Conservation (phyloP, 805 yeast species). For the Pichia gijzeniarum region DNA sequence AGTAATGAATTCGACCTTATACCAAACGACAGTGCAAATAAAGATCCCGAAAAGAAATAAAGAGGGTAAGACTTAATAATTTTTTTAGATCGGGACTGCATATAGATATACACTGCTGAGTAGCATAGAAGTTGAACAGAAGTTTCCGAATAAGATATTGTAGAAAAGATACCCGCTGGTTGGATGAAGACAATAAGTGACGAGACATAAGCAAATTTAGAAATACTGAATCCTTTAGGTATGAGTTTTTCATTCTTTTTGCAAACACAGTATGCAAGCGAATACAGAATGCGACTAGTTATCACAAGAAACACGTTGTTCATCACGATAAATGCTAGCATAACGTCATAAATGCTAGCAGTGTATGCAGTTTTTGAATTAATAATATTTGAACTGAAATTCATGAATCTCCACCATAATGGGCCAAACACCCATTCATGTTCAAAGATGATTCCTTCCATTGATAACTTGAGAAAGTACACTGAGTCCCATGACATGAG, state of each 20-base stretch:
- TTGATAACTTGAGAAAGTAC: constrained; percentile 57
- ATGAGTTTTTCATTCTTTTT: neutral
- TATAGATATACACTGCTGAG: constrained; percentile 48
- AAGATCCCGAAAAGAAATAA: constrained; percentile 44
- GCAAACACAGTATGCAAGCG: constrained; percentile 34
- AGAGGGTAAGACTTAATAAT: constrained; percentile 3
- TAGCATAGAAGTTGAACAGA: constrained; percentile 56
- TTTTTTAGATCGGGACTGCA: constrained; percentile 19
- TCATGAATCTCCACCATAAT: constrained; percentile 53
- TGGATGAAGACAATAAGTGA: constrained; percentile 46
- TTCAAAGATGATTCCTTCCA: constrained; percentile 54
- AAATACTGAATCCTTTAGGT: neutral
- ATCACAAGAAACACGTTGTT: constrained; percentile 48
- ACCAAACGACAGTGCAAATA: constrained; percentile 51
- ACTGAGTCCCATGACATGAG: constrained; percentile 83
- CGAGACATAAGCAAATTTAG: constrained; percentile 14
- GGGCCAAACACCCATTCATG: constrained; percentile 89
- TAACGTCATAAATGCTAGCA: constrained; percentile 34
- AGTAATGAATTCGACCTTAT: constrained; percentile 74
- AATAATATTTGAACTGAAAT: neutral
- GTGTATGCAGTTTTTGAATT: neutral
- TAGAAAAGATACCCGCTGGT: constrained; percentile 76
- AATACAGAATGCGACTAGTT: constrained; percentile 43
- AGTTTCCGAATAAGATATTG: constrained; percentile 74
- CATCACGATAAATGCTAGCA: constrained; percentile 42